Percentiles rank a stretch among this genome's conserved stretches.
Conservation (phyloP, 805 yeast species). For the Ogataea angusta region DNA sequence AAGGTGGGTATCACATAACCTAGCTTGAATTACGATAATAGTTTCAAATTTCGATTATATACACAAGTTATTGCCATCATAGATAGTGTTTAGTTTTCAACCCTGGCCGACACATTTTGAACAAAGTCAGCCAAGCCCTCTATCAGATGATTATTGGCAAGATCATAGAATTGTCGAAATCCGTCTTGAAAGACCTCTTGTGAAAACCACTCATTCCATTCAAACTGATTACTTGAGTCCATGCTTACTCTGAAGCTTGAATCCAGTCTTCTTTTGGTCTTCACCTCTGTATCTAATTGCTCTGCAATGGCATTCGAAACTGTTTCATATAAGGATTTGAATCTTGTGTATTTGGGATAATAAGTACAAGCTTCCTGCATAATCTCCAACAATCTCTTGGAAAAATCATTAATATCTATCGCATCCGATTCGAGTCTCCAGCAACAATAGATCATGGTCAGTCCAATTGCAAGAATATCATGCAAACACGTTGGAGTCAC, state of each 20-base stretch:
- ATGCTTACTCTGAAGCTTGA: background rate
- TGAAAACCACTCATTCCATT: constrained; percentile 26
- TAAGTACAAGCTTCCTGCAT: constrained; percentile 18
- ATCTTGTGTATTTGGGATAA: constrained; percentile 19
- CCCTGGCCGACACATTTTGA: background rate
- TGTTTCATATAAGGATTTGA: constrained; percentile 17
- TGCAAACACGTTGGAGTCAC: constrained; percentile 20
- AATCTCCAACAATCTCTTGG: constrained; percentile 10
- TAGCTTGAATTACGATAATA: too few species aligned
- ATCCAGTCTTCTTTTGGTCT: constrained; percentile 1
- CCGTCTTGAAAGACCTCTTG: constrained; percentile 25
- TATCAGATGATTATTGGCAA: constrained; percentile 4
- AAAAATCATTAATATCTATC: constrained; percentile 13
- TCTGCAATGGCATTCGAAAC: constrained; percentile 21
- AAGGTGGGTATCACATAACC: too few species aligned
- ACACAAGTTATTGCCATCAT: too few species aligned
- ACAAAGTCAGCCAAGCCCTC: constrained; percentile 3
- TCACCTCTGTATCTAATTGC: constrained; percentile 11
- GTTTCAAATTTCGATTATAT: too few species aligned
- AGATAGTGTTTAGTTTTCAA: too few species aligned
- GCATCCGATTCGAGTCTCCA: constrained; percentile 24
- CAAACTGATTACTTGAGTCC: constrained; percentile 12
- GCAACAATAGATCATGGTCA: constrained; percentile 25
- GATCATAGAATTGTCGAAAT: constrained; percentile 21
- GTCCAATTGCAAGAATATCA: constrained; percentile 21